These are phyloP conservation scores for Mediolabrus comicus DNA, from an alignment of 108 stramenopile species.

Conservation along the genomic window DNA sequence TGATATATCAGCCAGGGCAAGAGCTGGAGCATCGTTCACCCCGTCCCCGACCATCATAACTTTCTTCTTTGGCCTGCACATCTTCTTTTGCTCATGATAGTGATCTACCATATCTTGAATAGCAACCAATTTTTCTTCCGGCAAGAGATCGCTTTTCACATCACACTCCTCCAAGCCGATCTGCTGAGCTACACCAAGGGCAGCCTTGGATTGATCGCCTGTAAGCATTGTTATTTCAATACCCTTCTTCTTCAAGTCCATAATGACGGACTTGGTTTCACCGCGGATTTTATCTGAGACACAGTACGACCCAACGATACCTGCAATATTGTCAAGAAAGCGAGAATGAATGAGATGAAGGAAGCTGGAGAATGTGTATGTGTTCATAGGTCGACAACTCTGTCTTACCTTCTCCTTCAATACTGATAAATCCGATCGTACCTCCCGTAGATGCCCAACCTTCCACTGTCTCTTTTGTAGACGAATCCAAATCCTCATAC, in stretches of 20 bases:
- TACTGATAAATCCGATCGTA: constrained; percentile 70
- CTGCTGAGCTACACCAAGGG: constrained; percentile 66
- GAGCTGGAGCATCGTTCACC: constrained; percentile 95
- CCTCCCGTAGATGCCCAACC: constrained; percentile 56
- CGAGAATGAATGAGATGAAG: too few species aligned
- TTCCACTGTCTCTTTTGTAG: constrained; percentile 21
- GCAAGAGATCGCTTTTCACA: constrained; percentile 61
- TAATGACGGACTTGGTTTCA: constrained; percentile 58
- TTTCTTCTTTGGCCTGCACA: constrained; percentile 8
- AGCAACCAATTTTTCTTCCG: constrained; percentile 65
- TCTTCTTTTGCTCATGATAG: constrained; percentile 2
- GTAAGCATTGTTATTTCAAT: constrained; percentile 91
- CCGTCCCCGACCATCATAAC: constrained; percentile 95
- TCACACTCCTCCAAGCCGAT: constrained; percentile 56
- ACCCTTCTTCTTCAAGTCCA: constrained; percentile 57
- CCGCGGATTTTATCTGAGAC: constrained; percentile 67
- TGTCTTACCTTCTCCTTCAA: constrained; percentile 62
- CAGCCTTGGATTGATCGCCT: constrained; percentile 85
- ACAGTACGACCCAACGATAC: constrained; percentile 70
- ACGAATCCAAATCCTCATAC: constrained; percentile 26
- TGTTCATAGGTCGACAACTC: too few species aligned
- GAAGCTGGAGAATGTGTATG: too few species aligned
- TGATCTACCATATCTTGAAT: constrained; percentile 34
- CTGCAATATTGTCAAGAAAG: too few species aligned
- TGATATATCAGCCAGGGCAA: constrained; percentile 89